These are phyloP conservation scores for Pythium plurisporium DNA, from an alignment of 352 stramenopile species.

Conservation along the genomic window DNA sequence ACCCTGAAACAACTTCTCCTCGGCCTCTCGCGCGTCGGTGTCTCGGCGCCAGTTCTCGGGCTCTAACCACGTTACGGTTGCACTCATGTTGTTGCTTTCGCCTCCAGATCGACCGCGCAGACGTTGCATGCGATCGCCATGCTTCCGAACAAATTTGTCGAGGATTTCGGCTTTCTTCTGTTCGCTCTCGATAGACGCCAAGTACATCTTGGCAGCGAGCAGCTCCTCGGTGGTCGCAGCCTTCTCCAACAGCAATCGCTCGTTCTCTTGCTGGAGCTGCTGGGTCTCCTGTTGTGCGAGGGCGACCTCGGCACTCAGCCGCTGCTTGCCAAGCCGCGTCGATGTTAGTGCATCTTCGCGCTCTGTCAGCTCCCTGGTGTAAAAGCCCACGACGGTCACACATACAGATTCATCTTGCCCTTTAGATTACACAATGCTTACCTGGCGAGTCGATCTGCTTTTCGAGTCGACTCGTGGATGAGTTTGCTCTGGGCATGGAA, in stretches of 20 bases:
- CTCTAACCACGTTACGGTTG: not conserved
- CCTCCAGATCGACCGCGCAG: slow-evolving; percentile 13
- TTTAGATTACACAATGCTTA: too few species aligned
- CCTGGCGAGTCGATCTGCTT: slow-evolving; percentile 57
- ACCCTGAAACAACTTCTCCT: slow-evolving; percentile 47
- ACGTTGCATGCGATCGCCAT: slow-evolving; percentile 64
- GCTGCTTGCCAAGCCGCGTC: slow-evolving; percentile 44
- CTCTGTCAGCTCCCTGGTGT: slow-evolving; percentile 39
- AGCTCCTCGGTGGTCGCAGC: slow-evolving; percentile 55
- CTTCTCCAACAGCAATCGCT: slow-evolving; percentile 61
- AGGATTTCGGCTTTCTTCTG: slow-evolving; percentile 74
- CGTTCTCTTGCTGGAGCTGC: slow-evolving; percentile 56
- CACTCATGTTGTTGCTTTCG: slow-evolving; percentile 3
- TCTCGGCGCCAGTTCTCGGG: slow-evolving; percentile 38
- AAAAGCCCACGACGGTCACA: not conserved
- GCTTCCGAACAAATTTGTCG: slow-evolving; percentile 74
- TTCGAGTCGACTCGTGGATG: slow-evolving; percentile 56
- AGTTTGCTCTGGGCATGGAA: slow-evolving; percentile 63
- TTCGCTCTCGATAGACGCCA: slow-evolving; percentile 66
- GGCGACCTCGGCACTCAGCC: slow-evolving; percentile 50
- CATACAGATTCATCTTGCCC: not conserved
- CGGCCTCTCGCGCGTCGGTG: slow-evolving; percentile 33
- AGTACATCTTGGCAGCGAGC: slow-evolving; percentile 60
- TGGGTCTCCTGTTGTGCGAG: slow-evolving; percentile 52
- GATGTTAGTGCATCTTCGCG: slow-evolving; percentile 54